phyloP scores from a whole-genome alignment of 2,329 filamentous ascomycete species.

The Xylariaceae sp. region DNA sequence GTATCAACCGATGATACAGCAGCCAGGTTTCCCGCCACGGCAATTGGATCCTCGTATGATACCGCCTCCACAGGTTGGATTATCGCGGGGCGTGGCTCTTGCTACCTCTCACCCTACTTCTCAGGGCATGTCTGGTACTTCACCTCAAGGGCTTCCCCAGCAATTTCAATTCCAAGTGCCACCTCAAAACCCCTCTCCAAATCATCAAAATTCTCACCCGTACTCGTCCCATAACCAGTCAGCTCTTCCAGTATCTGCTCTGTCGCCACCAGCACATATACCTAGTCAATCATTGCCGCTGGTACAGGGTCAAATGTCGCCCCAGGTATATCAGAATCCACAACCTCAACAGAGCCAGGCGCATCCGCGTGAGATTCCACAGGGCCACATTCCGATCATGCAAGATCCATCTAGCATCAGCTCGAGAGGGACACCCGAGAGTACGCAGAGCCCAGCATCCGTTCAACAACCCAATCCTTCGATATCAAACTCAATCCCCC shows the following conservation, averaged over 20 bases:
- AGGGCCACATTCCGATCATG: slow-evolving; percentile 1
- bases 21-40: slow-evolving; percentile 22
- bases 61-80: slow-evolving; percentile 11
- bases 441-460: slow-evolving; percentile 21
- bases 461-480: slow-evolving; percentile 5
- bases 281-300: slow-evolving; percentile 4
- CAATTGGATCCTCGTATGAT: slow-evolving; percentile 35
- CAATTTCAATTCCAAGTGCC: slow-evolving; percentile 4
- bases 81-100: slow-evolving; percentile 18
- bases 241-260: slow-evolving; percentile 7
- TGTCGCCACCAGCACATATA: slow-evolving; percentile 8
- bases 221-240: slow-evolving; percentile 13
- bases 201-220: slow-evolving; percentile 5
- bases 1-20: slow-evolving; percentile 22
- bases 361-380: slow-evolving; percentile 15
- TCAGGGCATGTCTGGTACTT: slow-evolving; percentile 18
- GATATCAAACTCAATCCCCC: slow-evolving; percentile 5
- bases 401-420: slow-evolving; percentile 29
- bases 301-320: slow-evolving; percentile 5
- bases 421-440: slow-evolving; percentile 30
- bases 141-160: slow-evolving; percentile 11
- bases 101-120: neutral
- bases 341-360: slow-evolving; percentile 8
- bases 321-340: slow-evolving; percentile 1
- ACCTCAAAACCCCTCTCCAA: slow-evolving; percentile 4